Base-by-base conservation (phyloP, 768 basidiomycete species). In the Crassisporium funariophilum region DNA sequence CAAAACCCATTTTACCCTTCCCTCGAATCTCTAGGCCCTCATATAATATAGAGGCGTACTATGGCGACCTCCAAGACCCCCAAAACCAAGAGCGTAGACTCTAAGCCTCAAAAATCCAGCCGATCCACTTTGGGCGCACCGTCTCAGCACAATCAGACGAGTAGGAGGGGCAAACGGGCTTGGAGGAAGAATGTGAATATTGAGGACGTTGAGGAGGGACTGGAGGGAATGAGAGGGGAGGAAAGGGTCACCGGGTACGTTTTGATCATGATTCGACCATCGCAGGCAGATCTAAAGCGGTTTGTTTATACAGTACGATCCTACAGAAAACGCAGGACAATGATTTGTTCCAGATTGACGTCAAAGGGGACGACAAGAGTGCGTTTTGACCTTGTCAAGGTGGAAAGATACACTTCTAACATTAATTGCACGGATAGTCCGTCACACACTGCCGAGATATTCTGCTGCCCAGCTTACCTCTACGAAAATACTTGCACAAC, bases 181-280 rank as follows among this genome's bases (percentile, higher is more conserved):
- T 95, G 94, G 94, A 70, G 94, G 62, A 95, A 97, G 71, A 91
- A 97, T 65, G 84, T 95, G 42, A 84, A 95, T 62, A 78, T 95
- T 40, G 79, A 81, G 19, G 83, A 83, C 40, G 83, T 94, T 15
- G 92, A 95, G 57, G 71, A 75, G 37, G 83, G 81, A 2, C 59
- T 95, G 52, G 93, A 95, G 64, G 78, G 72, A 47, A 70, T 89
- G 50, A 73, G 93, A 44, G 79, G 78, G n/a, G 90, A 95, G 62
- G 92, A 95, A 62, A 73, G 89, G 44, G 77, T 84, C 4, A 79
- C 78, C 51, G 92, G 92, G 91, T 92, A 58, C 51, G 81, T 65
- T 12, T 35, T 19, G 24, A 19, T 41, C 39, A 58, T 29, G 16
- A 35, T 21, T 23, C 42, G 1, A 17, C 25, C 0, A 44, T 23